Percentiles rank a stretch among this genome's conserved stretches.
Conservation (phyloP, 495 filamentous ascomycete genomes). For the Bryoglossum gracile region DNA sequence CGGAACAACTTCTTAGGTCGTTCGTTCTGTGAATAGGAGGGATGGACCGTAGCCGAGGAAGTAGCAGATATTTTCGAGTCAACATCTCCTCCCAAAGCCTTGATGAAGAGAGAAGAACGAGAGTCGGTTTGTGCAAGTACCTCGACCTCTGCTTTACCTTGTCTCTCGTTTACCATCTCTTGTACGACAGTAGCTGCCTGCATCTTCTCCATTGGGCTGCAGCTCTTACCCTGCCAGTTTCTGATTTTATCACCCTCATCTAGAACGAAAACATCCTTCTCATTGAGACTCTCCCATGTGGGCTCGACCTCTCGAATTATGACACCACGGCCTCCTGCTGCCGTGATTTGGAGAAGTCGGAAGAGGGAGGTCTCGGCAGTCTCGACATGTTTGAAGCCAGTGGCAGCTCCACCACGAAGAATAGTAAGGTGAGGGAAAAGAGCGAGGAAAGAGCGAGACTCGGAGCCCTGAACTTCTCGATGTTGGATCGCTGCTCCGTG, state of each 20-base stretch:
- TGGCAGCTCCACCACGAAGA: slow-evolving; percentile 48
- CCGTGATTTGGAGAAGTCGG: neutral
- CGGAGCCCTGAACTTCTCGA: slow-evolving; percentile 47
- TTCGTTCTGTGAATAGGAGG: slow-evolving; percentile 17
- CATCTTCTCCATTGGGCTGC: slow-evolving; percentile 57
- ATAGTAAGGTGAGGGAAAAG: slow-evolving; percentile 50
- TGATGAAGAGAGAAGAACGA: slow-evolving; percentile 43
- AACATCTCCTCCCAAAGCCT: slow-evolving; percentile 46
- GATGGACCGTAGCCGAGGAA: neutral
- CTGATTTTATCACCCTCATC: slow-evolving; percentile 54
- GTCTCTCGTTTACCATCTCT: slow-evolving; percentile 53
- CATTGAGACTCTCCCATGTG: slow-evolving; percentile 51
- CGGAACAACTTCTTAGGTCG: slow-evolving; percentile 43
- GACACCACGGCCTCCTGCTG: neutral
- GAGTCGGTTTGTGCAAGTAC: slow-evolving; percentile 52
- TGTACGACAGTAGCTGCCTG: slow-evolving; percentile 44
- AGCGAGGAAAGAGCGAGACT: slow-evolving; percentile 48
- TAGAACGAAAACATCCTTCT: slow-evolving; percentile 54
- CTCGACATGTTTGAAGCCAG: slow-evolving; percentile 54
- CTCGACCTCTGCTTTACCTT: slow-evolving; percentile 53
- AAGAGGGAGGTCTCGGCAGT: slow-evolving; percentile 3
- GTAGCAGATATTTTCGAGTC: slow-evolving; percentile 8
- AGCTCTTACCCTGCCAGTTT: slow-evolving; percentile 57
- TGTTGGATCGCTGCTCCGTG: slow-evolving; percentile 51
- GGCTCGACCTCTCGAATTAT: slow-evolving; percentile 56